Percentiles rank a stretch among this genome's conserved stretches.
Conservation (phyloP, 2,329 filamentous ascomycete species). For the Keithomyces neogunnii region DNA sequence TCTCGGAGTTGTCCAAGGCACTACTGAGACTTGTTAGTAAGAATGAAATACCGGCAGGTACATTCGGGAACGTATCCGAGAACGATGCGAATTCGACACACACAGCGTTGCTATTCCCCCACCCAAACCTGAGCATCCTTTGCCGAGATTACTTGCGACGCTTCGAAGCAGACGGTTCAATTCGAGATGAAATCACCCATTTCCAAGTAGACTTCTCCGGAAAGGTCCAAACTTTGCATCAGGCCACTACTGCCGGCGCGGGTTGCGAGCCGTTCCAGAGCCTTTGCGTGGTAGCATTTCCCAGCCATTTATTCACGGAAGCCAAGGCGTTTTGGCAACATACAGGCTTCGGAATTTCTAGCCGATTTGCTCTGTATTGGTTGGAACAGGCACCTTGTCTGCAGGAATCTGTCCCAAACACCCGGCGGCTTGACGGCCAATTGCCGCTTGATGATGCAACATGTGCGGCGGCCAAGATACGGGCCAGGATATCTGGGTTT, state of each 20-base stretch:
- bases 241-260: not conserved
- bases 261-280: not conserved
- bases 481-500: slow-evolving; percentile 12
- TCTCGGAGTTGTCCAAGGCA: slow-evolving; percentile 12
- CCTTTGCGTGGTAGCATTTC: slow-evolving; percentile 12
- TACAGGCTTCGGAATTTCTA: slow-evolving; percentile 20
- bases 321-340: slow-evolving; percentile 23
- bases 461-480: slow-evolving; percentile 8
- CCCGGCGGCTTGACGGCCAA: not conserved
- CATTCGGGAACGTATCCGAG: not conserved
- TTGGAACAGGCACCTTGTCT: slow-evolving; percentile 14
- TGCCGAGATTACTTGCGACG: slow-evolving; percentile 13
- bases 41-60: not conserved
- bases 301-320: slow-evolving; percentile 9
- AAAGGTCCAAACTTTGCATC: not conserved
- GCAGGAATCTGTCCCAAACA: not conserved
- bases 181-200: not conserved
- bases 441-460: slow-evolving; percentile 6
- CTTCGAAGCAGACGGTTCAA: not conserved
- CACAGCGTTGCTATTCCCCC: slow-evolving; percentile 10
- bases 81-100: too few species aligned
- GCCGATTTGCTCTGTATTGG: slow-evolving; percentile 18
- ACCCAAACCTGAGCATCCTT: slow-evolving; percentile 4
- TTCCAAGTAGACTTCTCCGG: slow-evolving; percentile 11
- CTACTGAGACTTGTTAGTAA: slow-evolving; percentile 7